Conservation (phyloP, 164 flowering plant genomes). For the Santalum album region DNA sequence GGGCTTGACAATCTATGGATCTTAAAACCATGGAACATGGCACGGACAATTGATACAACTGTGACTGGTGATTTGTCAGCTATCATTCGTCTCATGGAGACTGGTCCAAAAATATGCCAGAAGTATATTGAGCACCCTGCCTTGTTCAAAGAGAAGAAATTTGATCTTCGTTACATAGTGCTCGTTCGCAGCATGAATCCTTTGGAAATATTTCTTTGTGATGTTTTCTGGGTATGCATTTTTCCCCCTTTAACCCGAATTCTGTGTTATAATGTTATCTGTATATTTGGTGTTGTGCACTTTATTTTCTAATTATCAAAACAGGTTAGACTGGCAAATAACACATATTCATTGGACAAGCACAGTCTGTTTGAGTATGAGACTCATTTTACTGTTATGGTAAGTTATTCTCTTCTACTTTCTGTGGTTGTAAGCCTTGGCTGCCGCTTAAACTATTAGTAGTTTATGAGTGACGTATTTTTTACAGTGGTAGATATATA, state of each 20-base stretch:
- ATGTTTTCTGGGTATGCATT: constrained; percentile 83
- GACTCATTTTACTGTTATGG: constrained; percentile 99
- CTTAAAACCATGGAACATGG: constrained; percentile 99
- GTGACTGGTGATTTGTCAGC: constrained; percentile 77
- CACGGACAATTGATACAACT: constrained; percentile 95
- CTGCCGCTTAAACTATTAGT: background rate
- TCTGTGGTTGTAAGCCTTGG: background rate
- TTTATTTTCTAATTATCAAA: background rate
- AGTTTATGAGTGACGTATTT: too few relatives aligned
- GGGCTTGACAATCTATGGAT: constrained; percentile 88
- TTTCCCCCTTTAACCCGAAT: too few relatives aligned
- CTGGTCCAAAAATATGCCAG: constrained; percentile 98
- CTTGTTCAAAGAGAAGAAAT: constrained; percentile 73
- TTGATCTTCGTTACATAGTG: constrained; percentile 92
- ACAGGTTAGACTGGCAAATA: constrained; percentile 88
- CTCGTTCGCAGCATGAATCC: constrained; percentile 82
- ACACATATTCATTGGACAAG: constrained; percentile 69
- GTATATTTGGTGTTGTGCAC: background rate
- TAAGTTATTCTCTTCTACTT: constrained; percentile 18
- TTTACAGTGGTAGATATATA: too few relatives aligned
- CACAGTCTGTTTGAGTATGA: constrained; percentile 77
- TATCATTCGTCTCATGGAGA: constrained; percentile 94
- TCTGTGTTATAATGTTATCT: background rate
- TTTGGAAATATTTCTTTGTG: constrained; percentile 73
- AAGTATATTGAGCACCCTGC: constrained; percentile 96